A percentile compares a stretch with the other conserved stretches of the same genome.
Conservation (phyloP, 495 filamentous ascomycete genomes). For the Aspergillus hancockii region DNA sequence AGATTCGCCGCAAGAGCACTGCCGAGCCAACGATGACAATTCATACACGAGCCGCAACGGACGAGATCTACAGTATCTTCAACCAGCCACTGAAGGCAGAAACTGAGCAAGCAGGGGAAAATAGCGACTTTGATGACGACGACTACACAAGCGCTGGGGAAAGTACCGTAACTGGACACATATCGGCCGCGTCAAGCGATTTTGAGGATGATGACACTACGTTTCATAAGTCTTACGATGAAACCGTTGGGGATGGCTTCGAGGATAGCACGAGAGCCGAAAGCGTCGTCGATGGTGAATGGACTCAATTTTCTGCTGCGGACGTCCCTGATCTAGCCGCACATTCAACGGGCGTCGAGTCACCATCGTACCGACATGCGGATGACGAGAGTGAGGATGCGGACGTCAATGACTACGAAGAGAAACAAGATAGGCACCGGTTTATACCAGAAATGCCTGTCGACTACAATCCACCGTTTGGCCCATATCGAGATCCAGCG, state of each 20-base stretch:
- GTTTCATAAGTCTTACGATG: constrained; percentile 43
- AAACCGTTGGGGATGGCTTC: constrained; percentile 50
- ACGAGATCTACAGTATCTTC: constrained; percentile 96
- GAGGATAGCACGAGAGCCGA: constrained; percentile 49
- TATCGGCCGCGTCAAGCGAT: constrained; percentile 62
- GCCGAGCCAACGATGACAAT: constrained; percentile 94
- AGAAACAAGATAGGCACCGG: constrained; percentile 41
- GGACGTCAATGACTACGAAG: constrained; percentile 21
- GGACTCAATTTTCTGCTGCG: constrained; percentile 80
- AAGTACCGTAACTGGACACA: constrained; percentile 74
- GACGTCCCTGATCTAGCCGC: constrained; percentile 56
- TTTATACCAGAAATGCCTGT: constrained; percentile 76
- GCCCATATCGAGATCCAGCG: constrained; percentile 73
- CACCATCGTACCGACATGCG: constrained; percentile 32
- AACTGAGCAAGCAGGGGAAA: constrained; percentile 41
- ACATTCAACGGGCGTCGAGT: constrained; percentile 33
- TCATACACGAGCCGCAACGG: constrained; percentile 90
- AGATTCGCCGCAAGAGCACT: constrained; percentile 72
- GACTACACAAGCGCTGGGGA: constrained; percentile 83
- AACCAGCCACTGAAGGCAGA: constrained; percentile 78
- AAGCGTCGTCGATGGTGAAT: constrained; percentile 66
- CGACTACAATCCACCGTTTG: constrained; percentile 73
- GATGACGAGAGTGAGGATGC: constrained; percentile 27
- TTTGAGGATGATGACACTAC: constrained; percentile 62
- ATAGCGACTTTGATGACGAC: constrained; percentile 65